Conservation (phyloP, 495 filamentous ascomycete genomes). For the Achaetomiella virescens region DNA sequence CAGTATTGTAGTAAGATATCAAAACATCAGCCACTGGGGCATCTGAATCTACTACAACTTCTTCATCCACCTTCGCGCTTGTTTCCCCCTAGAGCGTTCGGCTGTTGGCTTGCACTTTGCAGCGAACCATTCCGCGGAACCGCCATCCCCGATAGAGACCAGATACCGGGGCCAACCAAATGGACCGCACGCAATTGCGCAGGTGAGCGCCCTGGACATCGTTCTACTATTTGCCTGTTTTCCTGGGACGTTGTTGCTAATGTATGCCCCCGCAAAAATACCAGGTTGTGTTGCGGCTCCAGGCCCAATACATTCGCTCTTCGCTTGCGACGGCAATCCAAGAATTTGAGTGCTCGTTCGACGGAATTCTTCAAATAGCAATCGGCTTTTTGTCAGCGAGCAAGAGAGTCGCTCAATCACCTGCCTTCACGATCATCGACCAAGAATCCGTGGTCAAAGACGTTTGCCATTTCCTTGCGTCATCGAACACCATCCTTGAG, state of each 20-base stretch:
- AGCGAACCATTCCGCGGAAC: too few species aligned
- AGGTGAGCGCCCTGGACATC: not conserved
- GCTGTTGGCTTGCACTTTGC: too few species aligned
- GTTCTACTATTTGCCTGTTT: too few species aligned
- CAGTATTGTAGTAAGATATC: too few species aligned
- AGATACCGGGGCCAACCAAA: too few species aligned
- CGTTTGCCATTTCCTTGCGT: slow-evolving; percentile 5
- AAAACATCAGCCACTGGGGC: too few species aligned
- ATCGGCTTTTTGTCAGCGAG: slow-evolving; percentile 6
- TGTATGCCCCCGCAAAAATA: not conserved
- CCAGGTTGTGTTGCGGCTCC: slow-evolving; percentile 1
- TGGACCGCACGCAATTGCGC: not conserved
- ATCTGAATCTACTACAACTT: too few species aligned
- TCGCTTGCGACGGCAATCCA: slow-evolving; percentile 5
- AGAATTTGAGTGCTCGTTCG: slow-evolving; percentile 9
- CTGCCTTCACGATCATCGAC: slow-evolving; percentile 4
- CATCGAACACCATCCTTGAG: slow-evolving; percentile 11
- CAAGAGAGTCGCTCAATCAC: not conserved
- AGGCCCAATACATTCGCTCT: slow-evolving; percentile 5
- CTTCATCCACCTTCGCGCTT: too few species aligned
- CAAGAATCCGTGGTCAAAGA: slow-evolving; percentile 4
- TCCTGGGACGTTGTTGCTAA: too few species aligned
- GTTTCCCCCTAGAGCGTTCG: too few species aligned
- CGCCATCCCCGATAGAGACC: too few species aligned
- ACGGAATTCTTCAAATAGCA: slow-evolving; percentile 7